Evolutionary conservation across 1,284 basidiomycete species (phyloP).

Genomic region (Agroathelia rolfsii): DNA sequence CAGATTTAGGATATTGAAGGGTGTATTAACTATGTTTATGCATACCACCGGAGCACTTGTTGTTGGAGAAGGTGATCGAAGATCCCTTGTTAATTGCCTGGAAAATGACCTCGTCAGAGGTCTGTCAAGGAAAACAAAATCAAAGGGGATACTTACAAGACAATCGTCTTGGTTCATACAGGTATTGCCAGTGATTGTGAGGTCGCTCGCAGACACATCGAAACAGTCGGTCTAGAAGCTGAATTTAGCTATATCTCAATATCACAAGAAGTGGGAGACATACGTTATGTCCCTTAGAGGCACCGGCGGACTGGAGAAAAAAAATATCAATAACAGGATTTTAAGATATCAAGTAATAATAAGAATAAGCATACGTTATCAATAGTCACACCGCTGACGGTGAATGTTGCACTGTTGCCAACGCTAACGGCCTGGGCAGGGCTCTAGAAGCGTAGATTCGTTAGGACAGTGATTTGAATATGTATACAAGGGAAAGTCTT

Average conservation of each 20-base stretch:
- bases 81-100: constrained; percentile 1
- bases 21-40: too few species aligned
- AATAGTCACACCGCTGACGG: neutral
- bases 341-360: too few species aligned
- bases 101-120: neutral
- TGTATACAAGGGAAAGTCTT: neutral
- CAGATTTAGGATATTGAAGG: neutral
- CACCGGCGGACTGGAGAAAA: constrained; percentile 1
- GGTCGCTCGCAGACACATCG: constrained; percentile 2
- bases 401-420: constrained; percentile 1
- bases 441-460: neutral
- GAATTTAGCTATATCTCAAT: neutral
- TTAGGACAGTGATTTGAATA: neutral
- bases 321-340: too few species aligned
- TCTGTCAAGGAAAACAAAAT: neutral
- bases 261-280: neutral
- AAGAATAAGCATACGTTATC: constrained; percentile 1
- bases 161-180: constrained; percentile 3
- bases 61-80: neutral
- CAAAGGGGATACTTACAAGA: neutral
- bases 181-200: constrained; percentile 1
- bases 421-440: constrained; percentile 4
- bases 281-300: constrained; percentile 1
- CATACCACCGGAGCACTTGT: constrained; percentile 4
- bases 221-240: constrained; percentile 2